These are phyloP conservation scores for Tripterygium wilfordii DNA, from an alignment of 177 flowering plant genomes.

Conservation along the genomic window DNA sequence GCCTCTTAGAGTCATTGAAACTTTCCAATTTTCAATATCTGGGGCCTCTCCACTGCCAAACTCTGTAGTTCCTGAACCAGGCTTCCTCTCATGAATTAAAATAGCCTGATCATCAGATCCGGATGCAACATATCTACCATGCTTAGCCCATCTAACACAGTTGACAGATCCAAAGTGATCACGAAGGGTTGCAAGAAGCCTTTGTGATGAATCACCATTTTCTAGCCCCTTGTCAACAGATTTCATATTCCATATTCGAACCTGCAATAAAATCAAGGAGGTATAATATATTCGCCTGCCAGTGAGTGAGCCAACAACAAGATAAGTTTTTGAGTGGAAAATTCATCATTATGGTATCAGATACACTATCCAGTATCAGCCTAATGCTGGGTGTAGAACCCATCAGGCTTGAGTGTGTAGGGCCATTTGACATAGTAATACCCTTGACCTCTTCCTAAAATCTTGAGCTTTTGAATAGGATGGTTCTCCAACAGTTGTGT, in stretches of 20 bases:
- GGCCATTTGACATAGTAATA: no score
- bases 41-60: conserved; percentile 99
- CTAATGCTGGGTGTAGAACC: no score
- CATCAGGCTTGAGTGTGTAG: no score
- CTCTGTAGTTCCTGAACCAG: conserved; percentile 96
- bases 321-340: no score
- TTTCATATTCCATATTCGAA: conserved; percentile 96
- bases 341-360: no score
- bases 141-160: conserved; percentile 99
- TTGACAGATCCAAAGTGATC: conserved; percentile 99
- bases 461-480: no score
- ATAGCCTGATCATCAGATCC: conserved; percentile 99
- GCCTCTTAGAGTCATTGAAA: conserved; percentile 86
- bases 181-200: conserved; percentile 89
- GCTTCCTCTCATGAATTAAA: conserved; percentile 89
- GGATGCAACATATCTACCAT: conserved; percentile 86
- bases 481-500: no score
- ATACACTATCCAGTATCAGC: no score
- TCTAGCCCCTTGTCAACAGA: conserved; percentile 52
- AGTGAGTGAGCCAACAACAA: no score
- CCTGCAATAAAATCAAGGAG: conserved; percentile 35
- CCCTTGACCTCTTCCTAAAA: no score
- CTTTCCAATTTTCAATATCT: conserved; percentile 98
- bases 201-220: conserved; percentile 50
- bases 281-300: no score